Base-by-base conservation (phyloP, 2,329 filamentous ascomycete genomes). In the Diplocarpon mali region DNA sequence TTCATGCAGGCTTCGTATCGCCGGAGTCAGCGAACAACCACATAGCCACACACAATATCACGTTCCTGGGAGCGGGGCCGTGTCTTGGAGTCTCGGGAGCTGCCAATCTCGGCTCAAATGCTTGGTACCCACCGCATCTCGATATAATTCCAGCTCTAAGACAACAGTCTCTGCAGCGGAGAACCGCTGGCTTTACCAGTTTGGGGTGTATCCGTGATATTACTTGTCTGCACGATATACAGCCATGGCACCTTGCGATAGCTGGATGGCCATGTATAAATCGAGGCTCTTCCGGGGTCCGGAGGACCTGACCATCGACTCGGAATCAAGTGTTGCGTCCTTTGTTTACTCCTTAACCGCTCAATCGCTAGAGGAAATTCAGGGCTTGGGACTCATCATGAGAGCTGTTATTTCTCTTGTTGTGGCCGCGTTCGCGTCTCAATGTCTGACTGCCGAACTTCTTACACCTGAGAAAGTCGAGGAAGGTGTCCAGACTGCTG, bases 391-490 rank as follows among this genome's bases (percentile, higher is more conserved):
- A 10, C 35, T 42, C 31, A 42, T 29, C 24, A 14, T 15, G n/a
- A 15, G 11, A 17, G 11, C 40, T 8, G 24, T 30, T 28, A 10
- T 36, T 42, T 32, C 31, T 32, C 32, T 29, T n/a, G n/a, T n/a
- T n/a, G n/a, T n/a, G n/a, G n/a, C n/a, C n/a, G n/a, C n/a, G n/a
- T n/a, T n/a, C n/a, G n/a, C n/a, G n/a, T 7, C 7, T 32, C 34
- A 24, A 27, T 36, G 17, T 13, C 16, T 35, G 11, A 15, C 40
- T 31, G 35, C 31, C 1, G 40, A 42, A 24, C n/a, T 36, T 5
- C 16, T 42, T 20, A 35, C 40, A 28, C 31, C 40, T 4, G 31
- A 42, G n/a, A 42, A 42, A 24, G 35, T 42, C 24, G 40, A 41
- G 8, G 39, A 30, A 11, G 30, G 31, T 7, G 20, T 35, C 39